Conservation (phyloP, 208 protist genomes). For the Trypanosoma vivax region DNA sequence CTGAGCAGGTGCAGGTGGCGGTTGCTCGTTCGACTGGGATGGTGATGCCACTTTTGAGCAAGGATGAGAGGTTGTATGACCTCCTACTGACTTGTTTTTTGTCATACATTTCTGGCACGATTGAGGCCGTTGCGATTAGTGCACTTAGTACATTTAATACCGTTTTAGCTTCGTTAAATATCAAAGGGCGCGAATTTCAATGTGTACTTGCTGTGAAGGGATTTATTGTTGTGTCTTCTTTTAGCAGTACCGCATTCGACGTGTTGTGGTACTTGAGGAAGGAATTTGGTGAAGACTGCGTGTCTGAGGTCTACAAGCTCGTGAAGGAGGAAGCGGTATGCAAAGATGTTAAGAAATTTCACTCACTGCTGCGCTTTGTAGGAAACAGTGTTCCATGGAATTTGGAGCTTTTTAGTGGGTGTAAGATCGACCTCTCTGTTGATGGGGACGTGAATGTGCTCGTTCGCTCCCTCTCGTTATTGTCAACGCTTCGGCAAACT, state of each 20-base stretch:
- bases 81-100: constrained; percentile 21
- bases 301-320: constrained; percentile 44
- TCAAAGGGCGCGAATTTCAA: not conserved
- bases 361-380: constrained; percentile 62
- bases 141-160: constrained; percentile 18
- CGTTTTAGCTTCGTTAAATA: constrained; percentile 9
- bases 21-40: constrained; percentile 37
- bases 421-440: constrained; percentile 42
- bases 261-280: constrained; percentile 44
- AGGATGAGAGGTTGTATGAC: constrained; percentile 21
- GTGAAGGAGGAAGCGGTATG: constrained; percentile 40
- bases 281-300: constrained; percentile 38
- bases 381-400: constrained; percentile 26
- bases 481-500: constrained; percentile 62
- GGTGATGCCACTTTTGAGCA: constrained; percentile 23
- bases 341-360: constrained; percentile 68
- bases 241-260: constrained; percentile 34
- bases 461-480: constrained; percentile 58
- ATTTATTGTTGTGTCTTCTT: constrained; percentile 19
- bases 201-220: constrained; percentile 6
- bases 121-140: constrained; percentile 9
- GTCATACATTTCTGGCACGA: constrained; percentile 25
- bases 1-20: constrained; percentile 30
- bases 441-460: constrained; percentile 32
- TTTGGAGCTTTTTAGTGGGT: constrained; percentile 27